Evolutionary conservation across 306 rosid species (phyloP).

Genomic region (Trifolium dubium): DNA sequence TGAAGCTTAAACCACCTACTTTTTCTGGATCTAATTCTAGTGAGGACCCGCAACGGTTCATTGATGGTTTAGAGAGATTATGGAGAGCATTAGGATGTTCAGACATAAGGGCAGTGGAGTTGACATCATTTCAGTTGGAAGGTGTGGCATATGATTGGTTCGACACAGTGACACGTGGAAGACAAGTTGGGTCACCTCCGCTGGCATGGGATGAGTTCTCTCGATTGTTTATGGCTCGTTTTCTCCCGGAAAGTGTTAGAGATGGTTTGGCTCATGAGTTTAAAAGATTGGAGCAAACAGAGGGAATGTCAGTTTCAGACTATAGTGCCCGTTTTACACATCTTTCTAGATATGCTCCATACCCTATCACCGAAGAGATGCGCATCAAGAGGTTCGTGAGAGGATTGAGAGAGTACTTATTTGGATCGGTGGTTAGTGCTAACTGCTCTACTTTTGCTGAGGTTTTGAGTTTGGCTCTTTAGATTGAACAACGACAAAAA

Average conservation of each 20-base stretch:
- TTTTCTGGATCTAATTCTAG: not conserved
- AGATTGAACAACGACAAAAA: no score
- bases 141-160: not conserved
- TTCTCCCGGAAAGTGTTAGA: not conserved
- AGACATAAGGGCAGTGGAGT: not conserved
- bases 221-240: not conserved
- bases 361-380: no score
- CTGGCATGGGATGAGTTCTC: not conserved
- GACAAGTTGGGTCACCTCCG: not conserved
- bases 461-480: no score
- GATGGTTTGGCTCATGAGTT: not conserved
- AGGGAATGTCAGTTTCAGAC: no score
- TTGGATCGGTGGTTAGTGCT: no score
- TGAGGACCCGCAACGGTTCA: not conserved
- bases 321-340: no score
- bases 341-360: no score
- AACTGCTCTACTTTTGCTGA: no score
- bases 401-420: no score
- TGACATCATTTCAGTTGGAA: not conserved
- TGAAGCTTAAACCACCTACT: not conserved
- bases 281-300: no score
- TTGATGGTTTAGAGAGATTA: not conserved
- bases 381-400: no score
- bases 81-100: not conserved
- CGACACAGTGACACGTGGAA: not conserved